phyloP scores from a whole-genome alignment of 441 rosid species.

The Sinapis alba region DNA sequence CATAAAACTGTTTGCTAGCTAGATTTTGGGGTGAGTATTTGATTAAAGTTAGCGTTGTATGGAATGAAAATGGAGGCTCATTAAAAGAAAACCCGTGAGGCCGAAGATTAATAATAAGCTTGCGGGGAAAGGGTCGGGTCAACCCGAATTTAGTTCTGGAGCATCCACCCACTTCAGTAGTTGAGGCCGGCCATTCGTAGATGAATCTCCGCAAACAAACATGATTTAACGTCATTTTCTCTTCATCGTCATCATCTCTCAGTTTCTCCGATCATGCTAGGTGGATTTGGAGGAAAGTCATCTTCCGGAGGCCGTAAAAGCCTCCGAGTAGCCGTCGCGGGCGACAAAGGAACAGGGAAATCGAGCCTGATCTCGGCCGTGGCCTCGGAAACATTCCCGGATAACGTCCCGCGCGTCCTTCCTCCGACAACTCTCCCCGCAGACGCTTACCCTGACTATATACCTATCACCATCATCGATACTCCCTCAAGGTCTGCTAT shows the following conservation, averaged over 20 bases:
- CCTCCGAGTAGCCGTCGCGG: not conserved
- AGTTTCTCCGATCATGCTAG: constrained; percentile 43
- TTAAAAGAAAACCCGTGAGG: not conserved
- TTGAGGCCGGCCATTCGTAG: constrained; percentile 21
- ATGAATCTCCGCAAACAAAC: not conserved
- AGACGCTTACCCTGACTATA: constrained; percentile 61
- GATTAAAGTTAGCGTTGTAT: too few species aligned
- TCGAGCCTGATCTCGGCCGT: constrained; percentile 68
- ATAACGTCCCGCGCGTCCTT: constrained; percentile 59
- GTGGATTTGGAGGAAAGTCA: constrained; percentile 36
- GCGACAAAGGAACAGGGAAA: constrained; percentile 43
- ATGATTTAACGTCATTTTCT: not conserved
- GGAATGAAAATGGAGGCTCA: constrained; percentile 4
- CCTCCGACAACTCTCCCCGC: constrained; percentile 65
- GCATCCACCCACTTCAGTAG: constrained; percentile 23
- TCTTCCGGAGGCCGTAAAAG: not conserved
- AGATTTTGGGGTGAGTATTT: too few species aligned
- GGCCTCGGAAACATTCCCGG: constrained; percentile 61
- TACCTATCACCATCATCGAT: constrained; percentile 72
- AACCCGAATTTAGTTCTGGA: constrained; percentile 23
- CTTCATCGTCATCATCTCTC: not conserved
- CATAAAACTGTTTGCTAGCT: too few species aligned
- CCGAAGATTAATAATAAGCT: constrained; percentile 1
- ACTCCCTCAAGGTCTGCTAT: constrained; percentile 65
- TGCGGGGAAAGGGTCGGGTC: constrained; percentile 22